These are phyloP conservation scores for Cercospora zeina DNA, from an alignment of 2,329 filamentous ascomycete genomes.

Conservation along the genomic window DNA sequence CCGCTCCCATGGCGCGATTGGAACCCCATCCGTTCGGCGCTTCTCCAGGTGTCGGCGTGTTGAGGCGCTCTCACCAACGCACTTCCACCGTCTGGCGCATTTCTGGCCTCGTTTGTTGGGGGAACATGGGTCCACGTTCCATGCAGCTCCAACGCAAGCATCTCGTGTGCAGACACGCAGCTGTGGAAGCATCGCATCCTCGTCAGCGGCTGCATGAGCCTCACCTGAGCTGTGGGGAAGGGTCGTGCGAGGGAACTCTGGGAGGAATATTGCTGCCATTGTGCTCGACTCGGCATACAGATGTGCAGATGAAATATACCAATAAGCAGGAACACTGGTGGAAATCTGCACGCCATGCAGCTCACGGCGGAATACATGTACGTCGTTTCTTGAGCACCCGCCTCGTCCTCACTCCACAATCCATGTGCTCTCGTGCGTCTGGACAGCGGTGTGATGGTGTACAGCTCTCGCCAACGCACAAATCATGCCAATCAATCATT, in stretches of 20 bases:
- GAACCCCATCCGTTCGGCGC: constrained; percentile 7
- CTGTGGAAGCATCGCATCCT: constrained; percentile 14
- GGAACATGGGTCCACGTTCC: neutral
- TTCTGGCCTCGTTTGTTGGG: neutral
- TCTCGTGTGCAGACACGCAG: constrained; percentile 9
- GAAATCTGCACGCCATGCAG: neutral
- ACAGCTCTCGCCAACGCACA: neutral
- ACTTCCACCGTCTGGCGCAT: neutral
- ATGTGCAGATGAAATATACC: too few relatives aligned
- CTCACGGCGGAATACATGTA: neutral
- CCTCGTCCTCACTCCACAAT: neutral
- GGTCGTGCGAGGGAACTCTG: neutral
- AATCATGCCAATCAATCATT: constrained; percentile 4
- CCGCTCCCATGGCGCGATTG: neutral
- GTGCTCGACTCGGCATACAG: constrained; percentile 2
- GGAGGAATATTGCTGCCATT: neutral
- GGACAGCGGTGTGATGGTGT: neutral
- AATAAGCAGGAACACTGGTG: neutral
- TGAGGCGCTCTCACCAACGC: neutral
- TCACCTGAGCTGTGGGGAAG: constrained; percentile 12
- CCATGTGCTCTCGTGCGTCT: neutral
- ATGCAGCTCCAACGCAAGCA: constrained; percentile 6
- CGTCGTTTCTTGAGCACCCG: neutral
- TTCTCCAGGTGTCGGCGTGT: neutral
- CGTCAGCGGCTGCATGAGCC: constrained; percentile 16